Evolutionary conservation across 306 rosid species (phyloP).

Genomic region (Macrotyloma uniflorum): DNA sequence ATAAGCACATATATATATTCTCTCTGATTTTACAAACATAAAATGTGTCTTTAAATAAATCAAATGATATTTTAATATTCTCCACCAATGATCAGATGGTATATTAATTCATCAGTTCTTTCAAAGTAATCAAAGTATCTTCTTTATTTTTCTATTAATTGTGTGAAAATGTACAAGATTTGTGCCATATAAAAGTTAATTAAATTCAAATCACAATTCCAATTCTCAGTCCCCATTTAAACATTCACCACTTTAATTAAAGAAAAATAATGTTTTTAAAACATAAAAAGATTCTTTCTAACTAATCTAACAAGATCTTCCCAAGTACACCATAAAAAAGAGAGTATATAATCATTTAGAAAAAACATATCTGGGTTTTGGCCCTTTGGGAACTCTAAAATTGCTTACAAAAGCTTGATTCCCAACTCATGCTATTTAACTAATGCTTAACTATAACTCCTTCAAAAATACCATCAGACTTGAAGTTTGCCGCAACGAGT

Average conservation of each 20-base stretch:
- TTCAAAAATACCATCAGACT: conserved; percentile 75
- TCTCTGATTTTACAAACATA: too few species aligned
- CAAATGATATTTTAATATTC: too few species aligned
- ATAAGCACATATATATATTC: too few species aligned
- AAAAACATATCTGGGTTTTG: neutral
- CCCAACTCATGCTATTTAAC: conserved; percentile 10
- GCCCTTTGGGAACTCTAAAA: neutral
- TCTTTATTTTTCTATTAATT: too few species aligned
- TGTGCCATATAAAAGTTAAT: neutral
- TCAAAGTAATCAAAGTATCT: too few species aligned
- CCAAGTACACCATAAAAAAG: neutral
- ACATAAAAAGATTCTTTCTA: neutral
- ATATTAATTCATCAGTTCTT: too few species aligned
- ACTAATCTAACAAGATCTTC: conserved; percentile 2
- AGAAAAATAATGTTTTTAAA: neutral
- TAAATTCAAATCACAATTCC: neutral
- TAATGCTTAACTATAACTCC: conserved; percentile 60
- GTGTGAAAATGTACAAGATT: too few species aligned
- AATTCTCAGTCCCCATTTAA: neutral
- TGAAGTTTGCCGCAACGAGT: conserved; percentile 70
- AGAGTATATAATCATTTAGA: too few species aligned
- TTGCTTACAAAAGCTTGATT: conserved; percentile 20
- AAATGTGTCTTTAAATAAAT: too few species aligned
- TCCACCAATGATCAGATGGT: too few species aligned
- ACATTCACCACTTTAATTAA: neutral